Percentiles rank a stretch among this genome's conserved stretches.
Conservation (phyloP, 805 yeast species). For the Teunomyces gatunensis region DNA sequence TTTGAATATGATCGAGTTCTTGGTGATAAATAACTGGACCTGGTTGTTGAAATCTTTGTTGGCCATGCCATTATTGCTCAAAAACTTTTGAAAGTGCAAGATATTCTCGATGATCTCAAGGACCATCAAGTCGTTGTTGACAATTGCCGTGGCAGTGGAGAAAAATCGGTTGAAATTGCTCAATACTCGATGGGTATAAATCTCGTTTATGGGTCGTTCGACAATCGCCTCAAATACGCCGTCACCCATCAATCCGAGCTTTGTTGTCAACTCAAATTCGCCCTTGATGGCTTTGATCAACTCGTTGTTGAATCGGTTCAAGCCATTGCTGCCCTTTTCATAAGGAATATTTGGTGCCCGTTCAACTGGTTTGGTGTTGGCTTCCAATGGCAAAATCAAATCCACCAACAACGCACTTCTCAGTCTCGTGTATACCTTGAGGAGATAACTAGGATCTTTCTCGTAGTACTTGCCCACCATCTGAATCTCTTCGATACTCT, state of each 20-base stretch:
- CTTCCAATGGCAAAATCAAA: constrained; percentile 45
- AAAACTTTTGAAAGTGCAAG: constrained; percentile 18
- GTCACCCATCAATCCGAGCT: neutral
- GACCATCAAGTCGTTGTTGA: constrained; percentile 26
- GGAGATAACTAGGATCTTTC: constrained; percentile 8
- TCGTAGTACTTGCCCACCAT: constrained; percentile 11
- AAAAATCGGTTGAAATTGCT: constrained; percentile 13
- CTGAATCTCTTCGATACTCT: constrained; percentile 13
- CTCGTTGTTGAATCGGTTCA: constrained; percentile 52
- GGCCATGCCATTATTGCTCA: constrained; percentile 9
- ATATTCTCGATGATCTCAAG: constrained; percentile 48
- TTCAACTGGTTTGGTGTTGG: constrained; percentile 43
- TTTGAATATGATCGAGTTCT: constrained; percentile 42
- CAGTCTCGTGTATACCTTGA: constrained; percentile 16
- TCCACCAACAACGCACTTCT: constrained; percentile 34
- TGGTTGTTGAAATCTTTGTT: constrained; percentile 10
- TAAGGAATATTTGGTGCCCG: constrained; percentile 42
- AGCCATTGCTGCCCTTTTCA: constrained; percentile 61
- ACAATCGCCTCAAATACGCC: constrained; percentile 9
- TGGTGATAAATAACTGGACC: constrained; percentile 15
- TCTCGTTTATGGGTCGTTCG: constrained; percentile 9
- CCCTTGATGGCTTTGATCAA: constrained; percentile 47
- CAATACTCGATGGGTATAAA: constrained; percentile 13
- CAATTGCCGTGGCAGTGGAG: constrained; percentile 9
- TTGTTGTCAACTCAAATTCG: constrained; percentile 40